A percentile compares a stretch with the other conserved stretches of the same genome.
These are phyloP conservation scores for Kluyveromyces aestuarii DNA, from an alignment of 805 yeast genomes.

Conservation along the genomic window DNA sequence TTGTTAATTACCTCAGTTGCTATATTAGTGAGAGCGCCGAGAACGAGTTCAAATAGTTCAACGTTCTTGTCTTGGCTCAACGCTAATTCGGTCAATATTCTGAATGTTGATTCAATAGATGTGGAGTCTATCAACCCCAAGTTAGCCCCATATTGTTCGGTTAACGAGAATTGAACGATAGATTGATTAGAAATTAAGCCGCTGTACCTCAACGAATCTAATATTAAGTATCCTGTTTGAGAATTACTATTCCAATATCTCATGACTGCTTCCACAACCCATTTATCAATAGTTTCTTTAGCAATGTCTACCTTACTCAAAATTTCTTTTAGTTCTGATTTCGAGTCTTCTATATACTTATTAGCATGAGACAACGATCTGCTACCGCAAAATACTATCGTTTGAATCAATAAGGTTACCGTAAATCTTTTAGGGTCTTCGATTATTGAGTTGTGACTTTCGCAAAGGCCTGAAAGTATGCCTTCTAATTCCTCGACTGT, in stretches of 20 bases:
- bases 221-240: constrained; percentile 51
- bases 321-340: constrained; percentile 29
- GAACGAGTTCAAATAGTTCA: constrained; percentile 24
- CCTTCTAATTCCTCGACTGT: constrained; percentile 23
- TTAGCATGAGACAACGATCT: constrained; percentile 76
- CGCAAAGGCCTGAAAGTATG: constrained; percentile 24
- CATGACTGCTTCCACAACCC: constrained; percentile 48
- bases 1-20: constrained; percentile 13
- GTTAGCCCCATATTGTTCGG: constrained; percentile 25
- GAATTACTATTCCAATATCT: constrained; percentile 60
- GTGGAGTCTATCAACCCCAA: constrained; percentile 37
- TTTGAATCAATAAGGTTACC: constrained; percentile 56
- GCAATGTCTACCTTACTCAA: constrained; percentile 23
- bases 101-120: constrained; percentile 36
- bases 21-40: constrained; percentile 18
- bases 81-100: constrained; percentile 26
- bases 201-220: constrained; percentile 41
- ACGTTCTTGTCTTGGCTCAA: constrained; percentile 12
- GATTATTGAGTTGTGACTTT: constrained; percentile 23
- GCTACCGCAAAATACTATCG: constrained; percentile 74
- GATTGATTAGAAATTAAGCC: constrained; percentile 35
- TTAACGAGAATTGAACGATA: constrained; percentile 37
- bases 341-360: constrained; percentile 39
- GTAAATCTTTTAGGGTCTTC: constrained; percentile 36
- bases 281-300: constrained; percentile 27